Conservation (phyloP, 306 rosid genomes). For the Neltuma alba region DNA sequence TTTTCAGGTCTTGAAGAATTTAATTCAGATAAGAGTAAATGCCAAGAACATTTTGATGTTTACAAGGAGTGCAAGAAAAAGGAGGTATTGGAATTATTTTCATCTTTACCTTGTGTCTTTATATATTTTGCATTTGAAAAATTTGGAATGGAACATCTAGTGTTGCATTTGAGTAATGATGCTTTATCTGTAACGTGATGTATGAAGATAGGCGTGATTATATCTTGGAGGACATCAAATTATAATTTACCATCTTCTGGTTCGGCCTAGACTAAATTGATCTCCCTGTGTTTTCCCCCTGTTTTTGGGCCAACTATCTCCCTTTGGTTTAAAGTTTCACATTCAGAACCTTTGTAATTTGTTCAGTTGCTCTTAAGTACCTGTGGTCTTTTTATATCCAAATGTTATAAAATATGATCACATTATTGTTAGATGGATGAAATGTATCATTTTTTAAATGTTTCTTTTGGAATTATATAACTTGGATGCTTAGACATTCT, state of each 20-base stretch:
- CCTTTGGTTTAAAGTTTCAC: background rate
- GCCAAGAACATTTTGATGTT: constrained; percentile 86
- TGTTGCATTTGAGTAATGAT: constrained; percentile 20
- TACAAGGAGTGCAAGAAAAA: constrained; percentile 97
- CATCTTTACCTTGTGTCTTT: constrained; percentile 13
- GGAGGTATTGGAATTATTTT: constrained; percentile 62
- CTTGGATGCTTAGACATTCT: background rate
- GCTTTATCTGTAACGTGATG: constrained; percentile 25
- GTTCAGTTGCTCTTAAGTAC: background rate
- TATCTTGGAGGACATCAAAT: background rate
- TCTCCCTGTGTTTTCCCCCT: background rate
- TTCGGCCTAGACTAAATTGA: background rate
- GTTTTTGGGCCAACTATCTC: background rate
- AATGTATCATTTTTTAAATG: background rate
- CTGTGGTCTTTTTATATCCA: background rate
- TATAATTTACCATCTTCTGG: background rate
- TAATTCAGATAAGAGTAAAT: constrained; percentile 76
- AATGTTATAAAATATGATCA: background rate
- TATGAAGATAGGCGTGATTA: background rate
- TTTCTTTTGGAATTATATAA: background rate
- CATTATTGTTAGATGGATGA: too few species aligned
- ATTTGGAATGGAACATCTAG: constrained; percentile 12
- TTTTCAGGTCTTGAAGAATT: constrained; percentile 80
- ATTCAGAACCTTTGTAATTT: background rate
- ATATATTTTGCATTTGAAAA: constrained; percentile 13